Evolutionary conservation across 345 rosid genomes (phyloP).

Genomic region (Nephelium lappaceum): DNA sequence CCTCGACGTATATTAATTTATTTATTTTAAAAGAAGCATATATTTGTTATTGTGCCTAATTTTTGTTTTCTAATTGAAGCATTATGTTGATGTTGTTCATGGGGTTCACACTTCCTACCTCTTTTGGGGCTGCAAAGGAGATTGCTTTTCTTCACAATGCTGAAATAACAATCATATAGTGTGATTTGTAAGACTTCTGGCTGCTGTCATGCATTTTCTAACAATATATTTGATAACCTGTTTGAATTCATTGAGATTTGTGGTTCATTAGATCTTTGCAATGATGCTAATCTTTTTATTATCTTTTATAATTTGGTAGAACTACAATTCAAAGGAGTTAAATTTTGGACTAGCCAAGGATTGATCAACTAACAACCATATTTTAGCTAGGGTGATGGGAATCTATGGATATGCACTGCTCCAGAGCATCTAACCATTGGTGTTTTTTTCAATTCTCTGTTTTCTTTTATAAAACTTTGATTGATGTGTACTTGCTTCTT

Average conservation of each 20-base stretch:
- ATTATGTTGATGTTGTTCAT: constrained; percentile 35
- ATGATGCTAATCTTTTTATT: constrained; percentile 30
- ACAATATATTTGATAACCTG: background rate
- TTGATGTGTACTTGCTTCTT: background rate
- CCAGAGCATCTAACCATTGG: constrained; percentile 94
- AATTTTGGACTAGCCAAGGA: constrained; percentile 98
- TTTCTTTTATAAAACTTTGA: background rate
- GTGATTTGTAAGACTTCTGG: constrained; percentile 89
- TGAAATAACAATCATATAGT: constrained; percentile 80
- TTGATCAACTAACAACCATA: constrained; percentile 84
- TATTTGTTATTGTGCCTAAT: background rate
- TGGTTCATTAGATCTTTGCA: no score
- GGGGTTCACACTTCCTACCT: constrained; percentile 83
- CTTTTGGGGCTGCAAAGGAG: constrained; percentile 92
- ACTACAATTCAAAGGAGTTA: constrained; percentile 84
- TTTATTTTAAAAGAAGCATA: background rate
- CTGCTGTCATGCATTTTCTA: background rate
- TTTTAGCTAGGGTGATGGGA: constrained; percentile 89
- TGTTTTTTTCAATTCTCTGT: constrained; percentile 14
- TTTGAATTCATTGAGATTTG: no score
- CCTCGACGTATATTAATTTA: background rate
- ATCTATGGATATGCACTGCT: constrained; percentile 95
- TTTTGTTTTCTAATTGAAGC: background rate
- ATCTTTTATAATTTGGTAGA: no score
- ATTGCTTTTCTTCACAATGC: constrained; percentile 93